Base-by-base conservation (phyloP, 2,329 filamentous ascomycete genomes). In the Ascochyta koolunga region DNA sequence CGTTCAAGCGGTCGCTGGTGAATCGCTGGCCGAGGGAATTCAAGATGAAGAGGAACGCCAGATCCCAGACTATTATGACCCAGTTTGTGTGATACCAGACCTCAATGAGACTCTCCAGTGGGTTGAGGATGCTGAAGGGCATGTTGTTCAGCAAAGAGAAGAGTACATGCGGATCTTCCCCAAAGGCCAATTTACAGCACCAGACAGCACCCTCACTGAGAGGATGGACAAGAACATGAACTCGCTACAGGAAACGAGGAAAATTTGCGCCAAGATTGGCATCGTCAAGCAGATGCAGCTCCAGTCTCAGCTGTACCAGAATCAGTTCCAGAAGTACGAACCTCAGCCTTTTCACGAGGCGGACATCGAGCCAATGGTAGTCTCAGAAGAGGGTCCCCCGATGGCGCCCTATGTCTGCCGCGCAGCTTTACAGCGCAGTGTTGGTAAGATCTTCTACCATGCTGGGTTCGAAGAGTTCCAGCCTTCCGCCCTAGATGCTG, bases 251-350 rank as follows among this genome's bases (percentile, higher is more conserved):
- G 93, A 98, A 68, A 99, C 95, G 0, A 85, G 95, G 64, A 98
- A 97, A 72, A 84, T 99, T 25, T 96, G 92, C 67, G 92, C 92
- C 10, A 99, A 98, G 77, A 96, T 99, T 72, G 89, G 91, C 42
- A 91, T 99, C 58, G 95, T 99, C 72, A 99, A 98, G 79, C 95
- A 99, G 78, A 99, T 99, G 95, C 95, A 99, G 77, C 86, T 98
- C 48, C 95, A 99, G 74, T 91, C 92, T 45, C 95, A 95, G 89
- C 90, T 96, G 71, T 99, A 99, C 72, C 90, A 93, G 69, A 99
- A 99, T 69, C 95, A 99, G 74, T 99, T 99, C 67, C 92, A 93
- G 61, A 97, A 96, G 77, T 96, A 96, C 70, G 91, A 96, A 59
- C 90, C 90, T 0, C 89, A 93, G 70, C 90, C 91, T 0, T 97